A percentile compares a stretch with the other conserved stretches of the same genome.
Conservation (phyloP, 1,284 basidiomycete genomes). For the Irpex sp. region DNA sequence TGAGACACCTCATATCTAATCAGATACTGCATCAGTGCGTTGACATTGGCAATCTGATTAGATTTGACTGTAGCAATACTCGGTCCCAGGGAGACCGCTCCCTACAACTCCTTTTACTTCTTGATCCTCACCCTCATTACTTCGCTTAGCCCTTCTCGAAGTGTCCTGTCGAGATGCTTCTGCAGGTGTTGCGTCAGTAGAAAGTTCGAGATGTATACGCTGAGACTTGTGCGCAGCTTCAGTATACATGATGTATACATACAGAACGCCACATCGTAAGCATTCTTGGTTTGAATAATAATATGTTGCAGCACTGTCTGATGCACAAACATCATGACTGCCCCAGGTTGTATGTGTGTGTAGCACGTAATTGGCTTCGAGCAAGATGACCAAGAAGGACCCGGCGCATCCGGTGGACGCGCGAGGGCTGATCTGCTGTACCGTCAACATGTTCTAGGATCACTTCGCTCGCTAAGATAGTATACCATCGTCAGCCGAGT, state of each 20-base stretch:
- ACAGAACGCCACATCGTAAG: constrained; percentile 2
- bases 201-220: background rate
- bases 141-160: background rate
- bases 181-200: background rate
- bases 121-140: background rate
- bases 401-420: constrained; percentile 7
- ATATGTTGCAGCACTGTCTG: background rate
- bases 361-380: constrained; percentile 11
- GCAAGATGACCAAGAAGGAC: constrained; percentile 12
- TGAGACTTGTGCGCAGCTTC: background rate
- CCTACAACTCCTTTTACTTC: background rate
- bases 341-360: constrained; percentile 4
- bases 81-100: background rate
- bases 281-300: background rate
- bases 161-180: background rate
- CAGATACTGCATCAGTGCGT: background rate
- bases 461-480: constrained; percentile 4
- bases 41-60: constrained; percentile 1
- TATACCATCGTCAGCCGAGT: background rate
- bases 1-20: background rate
- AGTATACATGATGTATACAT: constrained; percentile 7
- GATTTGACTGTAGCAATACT: constrained; percentile 4
- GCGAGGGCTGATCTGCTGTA: constrained; percentile 4
- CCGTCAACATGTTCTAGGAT: constrained; percentile 3
- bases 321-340: constrained; percentile 4